Evolutionary conservation across 78 protist genomes (phyloP).

Genomic region (Dictyostelium firmibasis): DNA sequence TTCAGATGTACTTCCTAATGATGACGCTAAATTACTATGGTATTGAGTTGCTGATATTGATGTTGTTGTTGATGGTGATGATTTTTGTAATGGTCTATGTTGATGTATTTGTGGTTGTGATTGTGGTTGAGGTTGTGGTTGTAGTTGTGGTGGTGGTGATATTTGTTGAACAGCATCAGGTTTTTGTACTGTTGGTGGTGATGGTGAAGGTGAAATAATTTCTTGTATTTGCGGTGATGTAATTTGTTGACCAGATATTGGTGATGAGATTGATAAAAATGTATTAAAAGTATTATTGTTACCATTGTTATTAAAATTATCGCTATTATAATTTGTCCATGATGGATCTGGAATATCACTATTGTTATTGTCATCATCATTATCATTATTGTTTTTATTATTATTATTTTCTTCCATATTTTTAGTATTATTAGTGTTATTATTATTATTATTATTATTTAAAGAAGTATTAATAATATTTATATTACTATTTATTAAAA

Average conservation of each 20-base stretch:
- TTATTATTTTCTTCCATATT: not conserved
- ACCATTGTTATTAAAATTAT: not conserved
- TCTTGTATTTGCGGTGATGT: not conserved
- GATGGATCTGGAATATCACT: conserved; percentile 6
- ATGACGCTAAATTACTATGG: not conserved
- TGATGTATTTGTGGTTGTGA: not conserved
- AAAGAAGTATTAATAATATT: not conserved
- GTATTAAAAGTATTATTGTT: not conserved
- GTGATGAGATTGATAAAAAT: conserved; percentile 5
- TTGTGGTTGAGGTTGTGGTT: not conserved
- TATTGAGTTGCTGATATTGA: not conserved
- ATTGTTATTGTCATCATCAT: not conserved
- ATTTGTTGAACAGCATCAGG: not conserved
- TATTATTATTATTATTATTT: not conserved
- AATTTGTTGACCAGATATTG: not conserved
- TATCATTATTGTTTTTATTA: not conserved
- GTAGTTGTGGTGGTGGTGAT: not conserved
- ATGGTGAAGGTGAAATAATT: not conserved
- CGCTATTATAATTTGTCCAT: not conserved
- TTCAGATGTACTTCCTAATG: conserved; percentile 53
- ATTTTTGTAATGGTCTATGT: not conserved
- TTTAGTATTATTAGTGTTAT: not conserved
- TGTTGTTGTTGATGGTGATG: not conserved
- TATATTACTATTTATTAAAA: not conserved
- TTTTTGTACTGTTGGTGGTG: not conserved